Conservation (phyloP, 352 stramenopile genomes). For the Phytophthora hibernalis region DNA sequence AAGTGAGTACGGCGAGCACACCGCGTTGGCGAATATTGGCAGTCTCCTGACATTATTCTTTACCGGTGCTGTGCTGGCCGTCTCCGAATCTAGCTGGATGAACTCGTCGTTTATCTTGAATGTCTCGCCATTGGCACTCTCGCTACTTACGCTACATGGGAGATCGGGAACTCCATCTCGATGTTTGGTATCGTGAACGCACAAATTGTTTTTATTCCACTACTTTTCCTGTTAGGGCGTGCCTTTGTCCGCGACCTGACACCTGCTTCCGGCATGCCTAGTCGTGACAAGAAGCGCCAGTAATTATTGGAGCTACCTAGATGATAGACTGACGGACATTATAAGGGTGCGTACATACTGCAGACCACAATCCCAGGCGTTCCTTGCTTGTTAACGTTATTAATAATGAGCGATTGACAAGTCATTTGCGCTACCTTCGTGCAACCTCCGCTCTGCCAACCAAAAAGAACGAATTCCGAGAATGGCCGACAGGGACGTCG, state of each 20-base stretch:
- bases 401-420: no score
- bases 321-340: constrained; percentile 4
- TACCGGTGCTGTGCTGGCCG: constrained; percentile 3
- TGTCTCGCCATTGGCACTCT: constrained; percentile 35
- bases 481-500: no score
- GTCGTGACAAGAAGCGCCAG: constrained; percentile 24
- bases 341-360: no score
- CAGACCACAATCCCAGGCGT: no score
- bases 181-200: constrained; percentile 89
- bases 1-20: constrained; percentile 77
- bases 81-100: background rate
- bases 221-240: constrained; percentile 69
- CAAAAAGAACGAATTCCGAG: no score
- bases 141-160: constrained; percentile 52
- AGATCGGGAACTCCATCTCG: constrained; percentile 90
- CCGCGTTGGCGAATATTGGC: constrained; percentile 62
- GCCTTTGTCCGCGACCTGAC: constrained; percentile 40
- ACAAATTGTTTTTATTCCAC: constrained; percentile 81
- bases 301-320: constrained; percentile 8
- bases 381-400: no score
- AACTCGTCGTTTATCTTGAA: constrained; percentile 19
- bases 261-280: background rate
- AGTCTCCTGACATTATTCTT: constrained; percentile 39
- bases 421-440: no score
- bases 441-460: no score